These are phyloP conservation scores for Ogataea thermomethanolica DNA, from an alignment of 805 yeast genomes.

Conservation along the genomic window DNA sequence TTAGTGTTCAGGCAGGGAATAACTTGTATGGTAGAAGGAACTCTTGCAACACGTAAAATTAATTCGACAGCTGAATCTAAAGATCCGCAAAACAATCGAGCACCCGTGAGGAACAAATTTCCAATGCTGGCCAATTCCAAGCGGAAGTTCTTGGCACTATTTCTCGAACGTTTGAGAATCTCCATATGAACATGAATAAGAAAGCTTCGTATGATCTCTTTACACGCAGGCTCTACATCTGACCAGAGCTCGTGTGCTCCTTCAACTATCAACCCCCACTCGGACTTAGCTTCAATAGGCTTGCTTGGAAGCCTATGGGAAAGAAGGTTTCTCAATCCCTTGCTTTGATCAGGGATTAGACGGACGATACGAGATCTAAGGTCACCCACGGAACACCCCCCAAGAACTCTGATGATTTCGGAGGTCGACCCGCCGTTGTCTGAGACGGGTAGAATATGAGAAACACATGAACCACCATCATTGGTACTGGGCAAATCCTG, in stretches of 20 bases:
- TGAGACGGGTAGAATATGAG: slow-evolving; percentile 76
- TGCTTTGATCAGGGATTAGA: slow-evolving; percentile 55
- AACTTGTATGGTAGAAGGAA: slow-evolving; percentile 52
- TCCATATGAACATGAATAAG: slow-evolving; percentile 78
- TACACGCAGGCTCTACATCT: slow-evolving; percentile 52
- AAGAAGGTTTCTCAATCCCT: slow-evolving; percentile 35
- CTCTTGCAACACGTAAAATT: slow-evolving; percentile 58
- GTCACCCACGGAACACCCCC: slow-evolving; percentile 96
- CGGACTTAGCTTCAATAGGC: slow-evolving; percentile 50
- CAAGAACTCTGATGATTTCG: slow-evolving; percentile 78
- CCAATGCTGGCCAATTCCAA: slow-evolving; percentile 83
- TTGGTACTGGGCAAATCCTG: slow-evolving; percentile 34
- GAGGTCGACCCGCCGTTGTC: slow-evolving; percentile 97
- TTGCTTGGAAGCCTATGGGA: slow-evolving; percentile 51
- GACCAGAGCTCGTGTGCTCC: slow-evolving; percentile 74
- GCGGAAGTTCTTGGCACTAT: slow-evolving; percentile 55
- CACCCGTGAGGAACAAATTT: slow-evolving; percentile 77
- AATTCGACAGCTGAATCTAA: slow-evolving; percentile 81
- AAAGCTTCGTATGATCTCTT: slow-evolving; percentile 73
- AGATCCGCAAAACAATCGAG: slow-evolving; percentile 77
- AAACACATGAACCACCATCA: slow-evolving; percentile 27
- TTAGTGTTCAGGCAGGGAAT: slow-evolving; percentile 82
- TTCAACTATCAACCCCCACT: slow-evolving; percentile 78
- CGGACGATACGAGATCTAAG: slow-evolving; percentile 76
- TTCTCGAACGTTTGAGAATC: slow-evolving; percentile 61